phyloP scores from a whole-genome alignment of 257 asterid genomes.

The Solanum virginianum region DNA sequence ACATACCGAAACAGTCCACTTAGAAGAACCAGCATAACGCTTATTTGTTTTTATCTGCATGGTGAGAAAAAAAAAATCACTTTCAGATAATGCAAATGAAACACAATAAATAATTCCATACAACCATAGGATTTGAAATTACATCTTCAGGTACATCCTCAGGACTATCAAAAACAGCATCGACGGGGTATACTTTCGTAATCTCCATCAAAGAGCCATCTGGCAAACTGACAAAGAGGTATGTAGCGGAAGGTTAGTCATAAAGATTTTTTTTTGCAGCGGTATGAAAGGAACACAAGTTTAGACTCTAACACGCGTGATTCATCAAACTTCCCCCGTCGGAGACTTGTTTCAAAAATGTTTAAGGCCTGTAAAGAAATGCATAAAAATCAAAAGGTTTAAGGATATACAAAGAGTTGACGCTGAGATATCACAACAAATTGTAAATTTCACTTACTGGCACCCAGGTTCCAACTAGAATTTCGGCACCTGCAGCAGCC shows the following conservation, averaged over 20 bases:
- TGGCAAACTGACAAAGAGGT: conserved; percentile 44
- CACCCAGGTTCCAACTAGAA: conserved; percentile 88
- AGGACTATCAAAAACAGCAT: conserved; percentile 65
- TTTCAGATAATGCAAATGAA: background rate
- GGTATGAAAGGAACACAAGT: background rate
- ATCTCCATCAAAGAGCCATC: conserved; percentile 93
- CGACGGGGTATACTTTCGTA: conserved; percentile 69
- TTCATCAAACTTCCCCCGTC: conserved; percentile 84
- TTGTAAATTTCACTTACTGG: conserved; percentile 44
- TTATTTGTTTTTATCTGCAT: conserved; percentile 70
- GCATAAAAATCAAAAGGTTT: background rate
- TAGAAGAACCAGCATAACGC: conserved; percentile 79
- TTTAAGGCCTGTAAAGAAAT: conserved; percentile 48
- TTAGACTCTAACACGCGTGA: conserved; percentile 54
- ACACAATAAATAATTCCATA: background rate
- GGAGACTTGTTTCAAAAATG: conserved; percentile 77
- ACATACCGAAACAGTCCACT: conserved; percentile 74
- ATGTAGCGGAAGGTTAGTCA: conserved; percentile 1
- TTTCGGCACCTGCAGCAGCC: conserved; percentile 90
- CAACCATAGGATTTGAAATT: conserved; percentile 1
- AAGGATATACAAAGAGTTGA: background rate
- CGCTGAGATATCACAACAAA: background rate
- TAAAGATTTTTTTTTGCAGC: background rate
- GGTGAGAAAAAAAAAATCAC: background rate
- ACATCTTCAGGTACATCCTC: conserved; percentile 92